Evolutionary conservation across 2,329 filamentous ascomycete species (phyloP).

Genomic region (Grosmannia huntii): DNA sequence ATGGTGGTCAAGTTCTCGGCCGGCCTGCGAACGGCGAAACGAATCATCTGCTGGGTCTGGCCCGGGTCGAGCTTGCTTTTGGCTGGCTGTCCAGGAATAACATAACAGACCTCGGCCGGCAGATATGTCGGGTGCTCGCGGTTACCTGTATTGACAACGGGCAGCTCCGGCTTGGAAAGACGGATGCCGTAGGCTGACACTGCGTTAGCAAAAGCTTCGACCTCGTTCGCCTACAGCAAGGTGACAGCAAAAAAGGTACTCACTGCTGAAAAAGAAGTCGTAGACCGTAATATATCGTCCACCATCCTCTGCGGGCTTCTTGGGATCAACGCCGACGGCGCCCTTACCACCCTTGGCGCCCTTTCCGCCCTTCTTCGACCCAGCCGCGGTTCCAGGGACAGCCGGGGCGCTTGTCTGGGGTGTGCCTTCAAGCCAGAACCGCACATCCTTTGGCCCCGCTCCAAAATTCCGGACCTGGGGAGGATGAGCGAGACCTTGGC

Average conservation of each 20-base stretch:
- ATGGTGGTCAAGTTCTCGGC: conserved; percentile 44
- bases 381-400: conserved; percentile 2
- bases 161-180: conserved; percentile 22
- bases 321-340: too few relatives aligned
- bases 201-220: too few relatives aligned
- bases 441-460: conserved; percentile 37
- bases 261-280: conserved; percentile 33
- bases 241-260: conserved; percentile 10
- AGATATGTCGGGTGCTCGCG: conserved; percentile 39
- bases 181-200: conserved; percentile 22
- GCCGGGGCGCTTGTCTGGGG: not conserved
- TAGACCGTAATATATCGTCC: conserved; percentile 36
- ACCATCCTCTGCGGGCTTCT: conserved; percentile 9
- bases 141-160: conserved; percentile 49
- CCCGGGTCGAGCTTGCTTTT: conserved; percentile 32
- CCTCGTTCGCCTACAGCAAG: too few relatives aligned
- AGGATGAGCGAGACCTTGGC: conserved; percentile 15
- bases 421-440: conserved; percentile 34
- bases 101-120: conserved; percentile 42
- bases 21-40: conserved; percentile 45
- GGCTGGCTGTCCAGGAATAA: conserved; percentile 43
- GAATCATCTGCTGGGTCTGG: conserved; percentile 47
- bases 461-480: conserved; percentile 19
- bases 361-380: not conserved
- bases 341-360: not conserved